Conservation (phyloP, 2,329 filamentous ascomycete genomes). For the Claviceps fusiformis region DNA sequence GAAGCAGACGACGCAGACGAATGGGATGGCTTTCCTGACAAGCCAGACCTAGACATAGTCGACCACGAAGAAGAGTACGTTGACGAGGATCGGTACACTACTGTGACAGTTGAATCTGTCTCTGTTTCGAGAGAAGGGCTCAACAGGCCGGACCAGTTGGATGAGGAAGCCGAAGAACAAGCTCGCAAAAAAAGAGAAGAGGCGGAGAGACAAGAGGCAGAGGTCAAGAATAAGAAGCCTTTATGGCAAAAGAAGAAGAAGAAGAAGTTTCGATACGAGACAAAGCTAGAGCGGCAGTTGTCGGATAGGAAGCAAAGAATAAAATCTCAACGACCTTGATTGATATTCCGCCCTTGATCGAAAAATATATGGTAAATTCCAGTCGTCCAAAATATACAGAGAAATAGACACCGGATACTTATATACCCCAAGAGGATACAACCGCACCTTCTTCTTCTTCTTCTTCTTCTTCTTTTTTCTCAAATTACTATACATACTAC, state of each 20-base stretch:
- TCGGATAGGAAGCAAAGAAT: constrained; percentile 57
- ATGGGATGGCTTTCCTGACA: constrained; percentile 54
- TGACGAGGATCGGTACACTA: constrained; percentile 92
- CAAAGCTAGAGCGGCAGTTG: constrained; percentile 69
- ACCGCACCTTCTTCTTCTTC: constrained; percentile 10
- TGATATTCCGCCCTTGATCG: not conserved
- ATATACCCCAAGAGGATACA: constrained; percentile 19
- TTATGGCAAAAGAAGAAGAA: constrained; percentile 58
- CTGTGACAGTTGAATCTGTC: constrained; percentile 84
- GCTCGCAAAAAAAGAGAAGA: constrained; percentile 12
- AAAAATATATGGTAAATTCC: not conserved
- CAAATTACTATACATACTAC: constrained; percentile 15
- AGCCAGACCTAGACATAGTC: constrained; percentile 35
- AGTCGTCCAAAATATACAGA: not conserved
- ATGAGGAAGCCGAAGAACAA: constrained; percentile 23
- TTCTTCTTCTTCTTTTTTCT: too few relatives aligned
- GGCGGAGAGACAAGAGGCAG: constrained; percentile 13
- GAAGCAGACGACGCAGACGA: constrained; percentile 32
- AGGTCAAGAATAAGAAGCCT: constrained; percentile 18
- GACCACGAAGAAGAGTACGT: constrained; percentile 88
- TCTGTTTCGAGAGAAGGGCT: constrained; percentile 64
- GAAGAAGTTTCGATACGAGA: constrained; percentile 87
- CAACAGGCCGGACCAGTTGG: constrained; percentile 32
- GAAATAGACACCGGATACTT: not conserved
- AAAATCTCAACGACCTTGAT: constrained; percentile 26